phyloP scores from a whole-genome alignment of 2,329 filamentous ascomycete species.

The Gremmenia infestans region DNA sequence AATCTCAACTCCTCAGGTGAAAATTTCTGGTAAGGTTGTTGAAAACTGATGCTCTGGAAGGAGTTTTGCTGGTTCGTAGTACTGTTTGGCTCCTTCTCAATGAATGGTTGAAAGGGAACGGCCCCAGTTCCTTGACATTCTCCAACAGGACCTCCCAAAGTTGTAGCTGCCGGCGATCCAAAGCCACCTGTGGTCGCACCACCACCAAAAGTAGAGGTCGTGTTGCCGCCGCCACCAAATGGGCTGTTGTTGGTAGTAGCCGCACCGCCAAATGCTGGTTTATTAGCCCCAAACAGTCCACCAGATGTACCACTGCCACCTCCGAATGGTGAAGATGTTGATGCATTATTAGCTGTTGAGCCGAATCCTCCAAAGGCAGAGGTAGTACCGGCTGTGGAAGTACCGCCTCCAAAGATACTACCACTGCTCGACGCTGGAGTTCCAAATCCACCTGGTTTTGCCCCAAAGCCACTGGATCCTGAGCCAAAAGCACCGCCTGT shows the following conservation, averaged over 20 bases:
- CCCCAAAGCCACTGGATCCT: constrained; percentile 30
- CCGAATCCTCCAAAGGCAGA: constrained; percentile 32
- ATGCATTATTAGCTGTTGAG: constrained; percentile 2
- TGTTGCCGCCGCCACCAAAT: constrained; percentile 24
- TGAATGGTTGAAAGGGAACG: constrained; percentile 62
- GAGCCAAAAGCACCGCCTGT: constrained; percentile 40
- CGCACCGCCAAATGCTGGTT: constrained; percentile 33
- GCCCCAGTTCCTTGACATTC: constrained; percentile 65
- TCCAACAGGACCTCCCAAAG: constrained; percentile 44
- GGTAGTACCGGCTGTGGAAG: constrained; percentile 38
- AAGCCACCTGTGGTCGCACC: constrained; percentile 38
- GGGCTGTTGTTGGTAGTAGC: constrained; percentile 24
- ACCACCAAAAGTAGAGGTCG: constrained; percentile 35
- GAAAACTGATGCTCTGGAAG: constrained; percentile 76
- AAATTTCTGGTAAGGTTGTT: constrained; percentile 79
- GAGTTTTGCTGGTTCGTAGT: constrained; percentile 50
- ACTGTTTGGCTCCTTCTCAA: constrained; percentile 67
- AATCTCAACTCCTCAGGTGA: constrained; percentile 81
- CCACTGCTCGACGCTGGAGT: constrained; percentile 36
- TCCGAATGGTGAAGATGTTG: constrained; percentile 23
- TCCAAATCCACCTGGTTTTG: constrained; percentile 44
- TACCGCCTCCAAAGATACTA: constrained; percentile 47
- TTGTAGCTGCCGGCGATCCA: constrained; percentile 38
- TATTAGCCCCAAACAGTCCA: constrained; percentile 27
- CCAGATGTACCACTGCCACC: constrained; percentile 17